Conservation (phyloP, 768 basidiomycete genomes). For the Austroboletus eburneus region DNA sequence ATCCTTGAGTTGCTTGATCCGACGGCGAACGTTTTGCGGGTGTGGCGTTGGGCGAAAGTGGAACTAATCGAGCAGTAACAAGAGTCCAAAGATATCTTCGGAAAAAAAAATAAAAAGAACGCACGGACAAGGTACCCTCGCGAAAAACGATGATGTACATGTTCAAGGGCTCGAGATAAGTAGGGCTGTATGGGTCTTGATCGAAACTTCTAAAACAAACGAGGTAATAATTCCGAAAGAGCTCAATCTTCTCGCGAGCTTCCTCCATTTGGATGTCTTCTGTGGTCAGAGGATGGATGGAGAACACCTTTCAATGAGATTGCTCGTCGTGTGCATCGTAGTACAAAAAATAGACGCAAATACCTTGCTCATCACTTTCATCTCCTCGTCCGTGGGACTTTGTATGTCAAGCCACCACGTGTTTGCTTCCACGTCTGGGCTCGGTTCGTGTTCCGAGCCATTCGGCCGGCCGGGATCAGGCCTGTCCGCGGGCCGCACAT, state of each 20-base stretch:
- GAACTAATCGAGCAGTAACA: conserved; percentile 49
- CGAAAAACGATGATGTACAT: conserved; percentile 99
- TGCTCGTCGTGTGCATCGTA: neutral
- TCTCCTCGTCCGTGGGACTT: conserved; percentile 95
- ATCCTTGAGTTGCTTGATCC: conserved; percentile 98
- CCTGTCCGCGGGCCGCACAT: conserved; percentile 19
- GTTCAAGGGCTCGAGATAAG: conserved; percentile 95
- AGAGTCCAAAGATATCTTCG: neutral
- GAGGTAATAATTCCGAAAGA: conserved; percentile 97
- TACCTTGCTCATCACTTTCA: conserved; percentile 94
- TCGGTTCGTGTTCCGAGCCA: conserved; percentile 20
- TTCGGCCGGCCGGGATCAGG: conserved; percentile 17
- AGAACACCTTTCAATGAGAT: conserved; percentile 66
- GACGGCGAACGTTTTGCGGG: conserved; percentile 94
- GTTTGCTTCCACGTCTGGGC: conserved; percentile 55
- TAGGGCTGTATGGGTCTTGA: conserved; percentile 96
- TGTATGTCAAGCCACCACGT: conserved; percentile 98
- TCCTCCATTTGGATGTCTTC: conserved; percentile 99
- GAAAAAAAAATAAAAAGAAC: conserved; percentile 24
- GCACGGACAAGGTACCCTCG: conserved; percentile 90
- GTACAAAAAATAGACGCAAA: conserved; percentile 7
- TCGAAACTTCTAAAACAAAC: conserved; percentile 99
- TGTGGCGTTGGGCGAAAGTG: conserved; percentile 98
- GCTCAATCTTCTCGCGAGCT: conserved; percentile 98
- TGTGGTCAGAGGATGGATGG: conserved; percentile 95